These are phyloP conservation scores for Acacia crassicarpa DNA, from an alignment of 306 rosid genomes.

Conservation along the genomic window DNA sequence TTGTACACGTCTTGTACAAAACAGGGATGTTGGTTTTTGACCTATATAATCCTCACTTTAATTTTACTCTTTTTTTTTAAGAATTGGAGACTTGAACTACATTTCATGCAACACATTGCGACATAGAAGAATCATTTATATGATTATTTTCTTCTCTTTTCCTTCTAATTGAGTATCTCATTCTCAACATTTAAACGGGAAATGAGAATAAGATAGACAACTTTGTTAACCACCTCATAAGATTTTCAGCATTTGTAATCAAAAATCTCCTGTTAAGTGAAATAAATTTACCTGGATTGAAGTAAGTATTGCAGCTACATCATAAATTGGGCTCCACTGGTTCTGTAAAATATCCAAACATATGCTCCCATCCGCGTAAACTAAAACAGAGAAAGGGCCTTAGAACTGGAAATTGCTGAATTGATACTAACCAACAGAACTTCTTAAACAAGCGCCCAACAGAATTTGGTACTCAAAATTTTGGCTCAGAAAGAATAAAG, in stretches of 20 bases:
- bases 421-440: not conserved
- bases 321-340: slow-evolving; percentile 98
- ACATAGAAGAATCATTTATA: not conserved
- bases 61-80: not conserved
- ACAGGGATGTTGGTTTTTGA: not conserved
- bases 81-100: not conserved
- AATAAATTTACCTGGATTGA: slow-evolving; percentile 79
- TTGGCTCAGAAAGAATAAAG: not conserved
- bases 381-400: slow-evolving; percentile 45
- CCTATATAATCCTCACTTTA: not conserved
- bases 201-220: not conserved
- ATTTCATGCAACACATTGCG: not conserved
- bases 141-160: not conserved
- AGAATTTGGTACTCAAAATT: not conserved
- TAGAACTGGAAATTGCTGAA: slow-evolving; percentile 28
- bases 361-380: slow-evolving; percentile 98
- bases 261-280: slow-evolving; percentile 22
- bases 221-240: slow-evolving; percentile 2
- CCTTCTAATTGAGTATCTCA: not conserved
- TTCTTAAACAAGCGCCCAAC: not conserved
- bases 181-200: slow-evolving; percentile 4
- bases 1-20: not conserved
- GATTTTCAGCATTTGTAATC: not conserved
- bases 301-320: slow-evolving; percentile 96
- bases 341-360: slow-evolving; percentile 96